Evolutionary conservation across 805 yeast species (phyloP), one percentile per base, ranked within the genome.

Genomic region (Candida incommunis): DNA sequence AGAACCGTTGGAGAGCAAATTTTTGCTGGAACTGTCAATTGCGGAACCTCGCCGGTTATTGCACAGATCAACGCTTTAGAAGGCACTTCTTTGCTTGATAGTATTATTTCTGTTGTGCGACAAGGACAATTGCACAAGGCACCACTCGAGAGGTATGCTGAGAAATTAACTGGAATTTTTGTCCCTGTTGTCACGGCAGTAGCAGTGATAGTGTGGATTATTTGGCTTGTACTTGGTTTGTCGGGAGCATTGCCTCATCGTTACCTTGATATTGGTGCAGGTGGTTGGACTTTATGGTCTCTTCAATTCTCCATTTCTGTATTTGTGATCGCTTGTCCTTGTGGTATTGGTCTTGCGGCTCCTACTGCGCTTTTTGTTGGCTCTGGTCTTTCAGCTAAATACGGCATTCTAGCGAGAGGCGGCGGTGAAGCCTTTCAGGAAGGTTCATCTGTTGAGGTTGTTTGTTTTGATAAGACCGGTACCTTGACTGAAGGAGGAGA

Each of bases 341-440:
- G 92, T 66, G 94, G 90, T 1, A 74, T 82, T 52, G 92, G 90
- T 1, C 65, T 82, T 21, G 92, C 92, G 22, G 92, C 90, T 1
- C 92, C 92, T 1, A 82, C 90, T 1, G 90, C 92, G 0, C 58
- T 82, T 35, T 81, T 79, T 64, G 86, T 82, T 11, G 92, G 92
- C 2, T 69, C 85, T 16, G 86, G 90, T 0, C 58, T 82, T 43
- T 86, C 88, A 29, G 92, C 92, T 13, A 79, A 77, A 54, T 63
- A 76, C 56, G 92, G 90, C 20, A 76, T 82, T 43, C 65, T 82
- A 31, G 86, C 82, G 1, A 72, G 80, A 50, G 90, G 90, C 16
- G 92, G 92, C 3, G 92, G 92, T 26, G 78, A 76, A 42, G 86
- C 90, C 2, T 81, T 82, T 56, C 87, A 82, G 61, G 85, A 82